Evolutionary conservation across 345 rosid genomes (phyloP).

Genomic region (Pseudoturritis turrita): DNA sequence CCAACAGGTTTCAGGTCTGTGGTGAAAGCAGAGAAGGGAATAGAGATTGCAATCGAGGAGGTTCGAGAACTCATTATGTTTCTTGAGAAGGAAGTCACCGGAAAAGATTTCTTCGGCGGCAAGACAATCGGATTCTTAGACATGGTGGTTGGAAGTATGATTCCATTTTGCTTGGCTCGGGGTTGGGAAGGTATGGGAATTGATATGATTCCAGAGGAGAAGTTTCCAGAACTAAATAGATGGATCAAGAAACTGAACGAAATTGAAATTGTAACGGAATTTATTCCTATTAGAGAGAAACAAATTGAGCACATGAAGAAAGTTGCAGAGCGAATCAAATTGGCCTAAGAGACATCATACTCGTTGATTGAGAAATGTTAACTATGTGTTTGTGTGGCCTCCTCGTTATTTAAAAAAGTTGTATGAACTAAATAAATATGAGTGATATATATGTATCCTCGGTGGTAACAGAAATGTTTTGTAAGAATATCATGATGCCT

Average conservation of each 20-base stretch:
- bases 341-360: background rate
- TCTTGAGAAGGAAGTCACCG: slow-evolving; percentile 28
- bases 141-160: slow-evolving; percentile 18
- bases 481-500: no score
- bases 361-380: background rate
- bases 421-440: no score
- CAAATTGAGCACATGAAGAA: slow-evolving; percentile 16
- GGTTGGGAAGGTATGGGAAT: slow-evolving; percentile 29
- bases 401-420: background rate
- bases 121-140: slow-evolving; percentile 28
- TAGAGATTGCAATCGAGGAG: slow-evolving; percentile 20
- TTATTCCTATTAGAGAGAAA: slow-evolving; percentile 21
- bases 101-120: slow-evolving; percentile 36
- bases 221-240: background rate
- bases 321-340: background rate
- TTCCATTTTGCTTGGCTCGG: slow-evolving; percentile 1
- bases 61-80: slow-evolving; percentile 3
- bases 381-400: no score
- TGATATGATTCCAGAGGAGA: slow-evolving; percentile 23
- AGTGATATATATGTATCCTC: no score
- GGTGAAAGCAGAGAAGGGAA: background rate
- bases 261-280: slow-evolving; percentile 9
- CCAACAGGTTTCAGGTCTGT: background rate
- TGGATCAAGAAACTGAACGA: background rate
- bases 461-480: no score